Percentiles rank a stretch among this genome's conserved stretches.
These are phyloP conservation scores for Penicillium lagena DNA, from an alignment of 495 filamentous ascomycete species.

Conservation along the genomic window DNA sequence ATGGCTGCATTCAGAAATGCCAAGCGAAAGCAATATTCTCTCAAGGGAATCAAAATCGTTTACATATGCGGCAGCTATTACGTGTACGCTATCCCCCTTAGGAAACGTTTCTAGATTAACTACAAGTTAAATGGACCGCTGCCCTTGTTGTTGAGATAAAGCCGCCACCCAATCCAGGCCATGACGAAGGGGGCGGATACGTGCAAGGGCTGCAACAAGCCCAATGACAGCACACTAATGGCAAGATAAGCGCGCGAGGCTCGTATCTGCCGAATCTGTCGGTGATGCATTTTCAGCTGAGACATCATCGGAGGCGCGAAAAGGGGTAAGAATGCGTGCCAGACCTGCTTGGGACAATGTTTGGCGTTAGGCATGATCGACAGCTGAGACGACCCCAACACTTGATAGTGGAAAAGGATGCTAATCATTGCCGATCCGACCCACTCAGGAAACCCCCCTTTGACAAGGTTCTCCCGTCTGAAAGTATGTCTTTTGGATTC, in stretches of 20 bases:
- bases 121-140: too few species aligned
- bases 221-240: conserved; percentile 8
- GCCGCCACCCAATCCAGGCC: conserved; percentile 1
- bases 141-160: too few species aligned
- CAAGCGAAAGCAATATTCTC: too few species aligned
- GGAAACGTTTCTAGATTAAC: too few species aligned
- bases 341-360: conserved; percentile 9
- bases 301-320: conserved; percentile 12
- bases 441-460: conserved; percentile 9
- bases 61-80: too few species aligned
- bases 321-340: conserved; percentile 12
- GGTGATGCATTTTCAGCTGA: conserved; percentile 3
- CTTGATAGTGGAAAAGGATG: too few species aligned
- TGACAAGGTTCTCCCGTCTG: conserved; percentile 2
- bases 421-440: conserved; percentile 14
- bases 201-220: not conserved
- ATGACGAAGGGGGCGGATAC: conserved; percentile 3
- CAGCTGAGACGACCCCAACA: conserved; percentile 10
- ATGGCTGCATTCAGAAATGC: too few species aligned
- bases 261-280: conserved; percentile 5
- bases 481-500: not conserved
- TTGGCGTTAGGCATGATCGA: conserved; percentile 20
- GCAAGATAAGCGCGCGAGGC: conserved; percentile 5
- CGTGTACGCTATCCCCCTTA: too few species aligned
- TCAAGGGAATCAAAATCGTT: too few species aligned